phyloP scores from a whole-genome alignment of 2,329 filamentous ascomycete genomes.

The Fusarium subglutinans region DNA sequence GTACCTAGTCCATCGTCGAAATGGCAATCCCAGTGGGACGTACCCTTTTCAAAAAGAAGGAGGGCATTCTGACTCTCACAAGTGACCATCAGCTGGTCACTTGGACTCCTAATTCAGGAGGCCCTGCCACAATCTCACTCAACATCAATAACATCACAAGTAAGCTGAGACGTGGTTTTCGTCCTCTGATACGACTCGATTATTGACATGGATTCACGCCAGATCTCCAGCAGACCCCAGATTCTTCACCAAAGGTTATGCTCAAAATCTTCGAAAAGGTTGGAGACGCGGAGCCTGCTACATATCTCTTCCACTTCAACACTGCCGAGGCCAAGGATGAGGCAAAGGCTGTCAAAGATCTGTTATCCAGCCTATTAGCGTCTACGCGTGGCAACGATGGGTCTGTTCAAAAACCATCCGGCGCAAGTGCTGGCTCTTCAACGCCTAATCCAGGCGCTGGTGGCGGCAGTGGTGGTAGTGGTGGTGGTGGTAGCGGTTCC shows the following conservation, averaged over 20 bases:
- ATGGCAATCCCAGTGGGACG: constrained; percentile 72
- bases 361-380: constrained; percentile 80
- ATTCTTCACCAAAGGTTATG: constrained; percentile 88
- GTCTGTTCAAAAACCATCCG: constrained; percentile 58
- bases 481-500: constrained; percentile 60
- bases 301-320: constrained; percentile 91
- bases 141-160: constrained; percentile 82
- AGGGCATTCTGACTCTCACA: constrained; percentile 82
- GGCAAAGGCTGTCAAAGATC: constrained; percentile 85
- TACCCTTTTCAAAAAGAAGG: constrained; percentile 93
- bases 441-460: constrained; percentile 42
- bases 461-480: constrained; percentile 43
- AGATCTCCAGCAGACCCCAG: constrained; percentile 96
- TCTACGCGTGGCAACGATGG: constrained; percentile 68
- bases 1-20: not conserved
- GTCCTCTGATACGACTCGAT: not conserved
- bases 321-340: constrained; percentile 81
- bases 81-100: constrained; percentile 77
- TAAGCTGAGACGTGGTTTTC: constrained; percentile 54
- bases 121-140: constrained; percentile 74
- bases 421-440: constrained; percentile 43
- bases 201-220: constrained; percentile 2
- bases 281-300: constrained; percentile 66
- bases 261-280: constrained; percentile 87
- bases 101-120: constrained; percentile 79